Conservation (phyloP, 805 yeast genomes). For the Pichia californica region DNA sequence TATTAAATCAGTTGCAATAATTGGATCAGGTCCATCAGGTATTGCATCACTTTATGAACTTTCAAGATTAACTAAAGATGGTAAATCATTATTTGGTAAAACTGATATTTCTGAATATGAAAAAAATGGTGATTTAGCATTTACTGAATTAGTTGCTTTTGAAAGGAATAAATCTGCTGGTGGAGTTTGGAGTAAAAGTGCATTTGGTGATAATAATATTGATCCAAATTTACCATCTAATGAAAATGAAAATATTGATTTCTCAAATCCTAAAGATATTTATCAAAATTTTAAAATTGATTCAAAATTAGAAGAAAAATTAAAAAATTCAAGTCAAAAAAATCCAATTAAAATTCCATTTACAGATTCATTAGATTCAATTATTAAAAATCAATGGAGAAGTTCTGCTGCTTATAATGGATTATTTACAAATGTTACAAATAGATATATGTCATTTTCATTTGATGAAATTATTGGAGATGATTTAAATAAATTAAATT, state of each 20-base stretch:
- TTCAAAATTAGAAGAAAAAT: conserved; percentile 10
- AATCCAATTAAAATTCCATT: conserved; percentile 24
- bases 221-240: conserved; percentile 21
- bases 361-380: background rate
- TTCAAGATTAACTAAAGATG: conserved; percentile 25
- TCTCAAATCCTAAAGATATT: conserved; percentile 7
- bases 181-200: conserved; percentile 34
- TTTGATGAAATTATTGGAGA: conserved; percentile 20
- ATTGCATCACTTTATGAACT: conserved; percentile 32
- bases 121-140: conserved; percentile 17
- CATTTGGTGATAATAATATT: conserved; percentile 9
- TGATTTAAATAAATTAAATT: conserved; percentile 5
- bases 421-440: conserved; percentile 38
- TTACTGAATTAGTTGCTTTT: conserved; percentile 32
- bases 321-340: conserved; percentile 28
- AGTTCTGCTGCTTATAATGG: conserved; percentile 33
- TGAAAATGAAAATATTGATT: conserved; percentile 6
- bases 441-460: conserved; percentile 34
- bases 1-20: conserved; percentile 29
- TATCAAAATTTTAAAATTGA: conserved; percentile 9
- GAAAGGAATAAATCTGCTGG: conserved; percentile 36
- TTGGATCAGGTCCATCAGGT: conserved; percentile 40
- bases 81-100: conserved; percentile 20
- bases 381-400: conserved; percentile 29
- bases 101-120: conserved; percentile 8